These are phyloP conservation scores for Colletotrichum limetticola DNA, from an alignment of 2,329 filamentous ascomycete species.

Conservation along the genomic window DNA sequence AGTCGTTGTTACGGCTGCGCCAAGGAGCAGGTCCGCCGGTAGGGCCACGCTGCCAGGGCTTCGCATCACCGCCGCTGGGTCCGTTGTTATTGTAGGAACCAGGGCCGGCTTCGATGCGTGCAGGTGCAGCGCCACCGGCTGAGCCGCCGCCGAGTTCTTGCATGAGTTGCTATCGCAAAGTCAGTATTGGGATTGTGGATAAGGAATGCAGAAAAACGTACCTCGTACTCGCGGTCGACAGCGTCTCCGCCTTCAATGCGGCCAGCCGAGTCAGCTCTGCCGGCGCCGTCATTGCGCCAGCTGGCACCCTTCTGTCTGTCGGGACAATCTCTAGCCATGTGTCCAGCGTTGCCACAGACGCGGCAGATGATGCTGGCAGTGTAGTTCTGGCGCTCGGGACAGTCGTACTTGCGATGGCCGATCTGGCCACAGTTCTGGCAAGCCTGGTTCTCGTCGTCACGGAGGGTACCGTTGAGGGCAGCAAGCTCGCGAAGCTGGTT, in stretches of 20 bases:
- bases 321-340: slow-evolving; percentile 98
- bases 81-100: slow-evolving; percentile 68
- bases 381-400: slow-evolving; percentile 96
- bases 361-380: slow-evolving; percentile 99
- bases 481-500: slow-evolving; percentile 98
- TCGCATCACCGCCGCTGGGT: slow-evolving; percentile 66
- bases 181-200: slow-evolving; percentile 50
- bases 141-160: slow-evolving; percentile 89
- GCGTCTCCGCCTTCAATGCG: slow-evolving; percentile 82
- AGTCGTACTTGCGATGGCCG: slow-evolving; percentile 98
- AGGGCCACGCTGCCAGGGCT: slow-evolving; percentile 90
- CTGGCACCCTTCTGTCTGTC: slow-evolving; percentile 90
- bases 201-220: slow-evolving; percentile 56
- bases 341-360: slow-evolving; percentile 96
- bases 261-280: slow-evolving; percentile 59
- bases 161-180: slow-evolving; percentile 82
- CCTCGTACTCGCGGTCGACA: slow-evolving; percentile 94
- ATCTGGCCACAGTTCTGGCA: slow-evolving; percentile 99
- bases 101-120: slow-evolving; percentile 88
- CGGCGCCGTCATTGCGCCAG: slow-evolving; percentile 84
- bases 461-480: slow-evolving; percentile 97
- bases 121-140: slow-evolving; percentile 69
- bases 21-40: slow-evolving; percentile 88
- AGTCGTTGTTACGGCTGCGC: slow-evolving; percentile 68
- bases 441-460: slow-evolving; percentile 98